These are phyloP conservation scores for Yarrowia alimentaria DNA, from an alignment of 805 yeast species.

Conservation along the genomic window DNA sequence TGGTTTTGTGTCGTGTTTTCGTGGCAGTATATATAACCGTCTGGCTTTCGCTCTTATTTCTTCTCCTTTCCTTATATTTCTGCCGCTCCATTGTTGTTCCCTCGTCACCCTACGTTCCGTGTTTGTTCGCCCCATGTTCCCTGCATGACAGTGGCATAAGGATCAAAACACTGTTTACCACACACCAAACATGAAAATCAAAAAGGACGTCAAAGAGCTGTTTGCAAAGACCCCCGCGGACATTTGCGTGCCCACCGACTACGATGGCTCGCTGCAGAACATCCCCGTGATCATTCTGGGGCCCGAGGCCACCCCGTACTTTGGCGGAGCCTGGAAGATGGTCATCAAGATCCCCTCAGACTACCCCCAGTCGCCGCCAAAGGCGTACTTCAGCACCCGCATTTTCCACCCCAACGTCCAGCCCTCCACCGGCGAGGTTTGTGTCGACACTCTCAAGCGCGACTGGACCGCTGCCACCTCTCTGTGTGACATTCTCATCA, in stretches of 20 bases:
- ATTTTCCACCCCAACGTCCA: constrained; percentile 40
- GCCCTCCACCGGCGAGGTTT: constrained; percentile 38
- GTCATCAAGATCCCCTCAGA: constrained; percentile 41
- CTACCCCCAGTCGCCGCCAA: constrained; percentile 50
- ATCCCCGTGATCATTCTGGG: constrained; percentile 35
- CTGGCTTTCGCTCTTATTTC: no score
- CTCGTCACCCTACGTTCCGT: no score
- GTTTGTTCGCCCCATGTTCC: no score
- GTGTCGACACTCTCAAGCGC: constrained; percentile 39
- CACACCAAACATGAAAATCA: constrained; percentile 8
- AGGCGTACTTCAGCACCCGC: constrained; percentile 41
- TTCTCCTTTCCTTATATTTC: no score
- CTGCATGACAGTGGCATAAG: constrained; percentile 5
- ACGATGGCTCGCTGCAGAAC: constrained; percentile 8
- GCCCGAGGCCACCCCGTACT: constrained; percentile 45
- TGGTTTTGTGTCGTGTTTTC: no score
- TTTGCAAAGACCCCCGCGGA: constrained; percentile 10
- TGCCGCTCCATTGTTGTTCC: no score
- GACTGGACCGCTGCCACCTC: constrained; percentile 37
- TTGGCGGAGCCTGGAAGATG: constrained; percentile 50
- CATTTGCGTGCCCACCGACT: constrained; percentile 5
- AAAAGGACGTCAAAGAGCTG: constrained; percentile 14
- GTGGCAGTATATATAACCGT: no score
- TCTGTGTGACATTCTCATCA: constrained; percentile 34
- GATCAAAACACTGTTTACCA: constrained; percentile 4